Percentiles rank a stretch among this genome's conserved stretches.
These are phyloP conservation scores for Candida taoyuanica DNA, from an alignment of 805 yeast species.

Conservation along the genomic window DNA sequence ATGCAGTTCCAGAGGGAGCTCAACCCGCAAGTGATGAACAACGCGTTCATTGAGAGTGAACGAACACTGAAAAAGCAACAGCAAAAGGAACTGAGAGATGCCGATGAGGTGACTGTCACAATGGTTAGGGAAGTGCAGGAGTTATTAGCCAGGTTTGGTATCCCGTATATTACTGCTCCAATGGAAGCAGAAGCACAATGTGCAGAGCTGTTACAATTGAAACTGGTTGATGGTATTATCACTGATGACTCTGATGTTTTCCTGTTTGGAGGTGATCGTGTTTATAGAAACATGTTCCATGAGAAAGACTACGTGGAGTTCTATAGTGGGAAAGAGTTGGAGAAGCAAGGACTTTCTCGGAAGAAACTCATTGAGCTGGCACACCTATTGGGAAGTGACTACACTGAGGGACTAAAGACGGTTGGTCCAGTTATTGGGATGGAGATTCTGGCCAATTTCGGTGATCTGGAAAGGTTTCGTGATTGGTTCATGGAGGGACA, in stretches of 20 bases:
- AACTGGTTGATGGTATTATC: slow-evolving; percentile 87
- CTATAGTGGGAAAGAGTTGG: slow-evolving; percentile 58
- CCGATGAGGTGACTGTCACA: slow-evolving; percentile 82
- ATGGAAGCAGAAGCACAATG: slow-evolving; percentile 99
- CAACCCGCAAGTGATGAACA: slow-evolving; percentile 22
- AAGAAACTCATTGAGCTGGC: slow-evolving; percentile 74
- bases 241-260: slow-evolving; percentile 98
- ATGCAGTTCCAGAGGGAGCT: slow-evolving; percentile 50
- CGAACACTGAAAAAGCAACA: slow-evolving; percentile 54
- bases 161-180: slow-evolving; percentile 93
- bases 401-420: slow-evolving; percentile 88
- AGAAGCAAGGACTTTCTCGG: slow-evolving; percentile 61
- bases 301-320: slow-evolving; percentile 90
- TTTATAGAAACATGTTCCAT: slow-evolving; percentile 91
- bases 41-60: slow-evolving; percentile 33
- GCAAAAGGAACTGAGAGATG: slow-evolving; percentile 70
- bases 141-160: slow-evolving; percentile 78
- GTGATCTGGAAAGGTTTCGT: slow-evolving; percentile 34
- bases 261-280: slow-evolving; percentile 78
- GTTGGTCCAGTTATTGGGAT: slow-evolving; percentile 91
- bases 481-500: slow-evolving; percentile 41
- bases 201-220: slow-evolving; percentile 65
- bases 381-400: slow-evolving; percentile 85
- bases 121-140: slow-evolving; percentile 94
- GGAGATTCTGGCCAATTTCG: slow-evolving; percentile 87